Percentiles rank a stretch among this genome's conserved stretches.
Evolutionary conservation across 768 basidiomycete species (phyloP).

Genomic region (Amanita brunnescens): DNA sequence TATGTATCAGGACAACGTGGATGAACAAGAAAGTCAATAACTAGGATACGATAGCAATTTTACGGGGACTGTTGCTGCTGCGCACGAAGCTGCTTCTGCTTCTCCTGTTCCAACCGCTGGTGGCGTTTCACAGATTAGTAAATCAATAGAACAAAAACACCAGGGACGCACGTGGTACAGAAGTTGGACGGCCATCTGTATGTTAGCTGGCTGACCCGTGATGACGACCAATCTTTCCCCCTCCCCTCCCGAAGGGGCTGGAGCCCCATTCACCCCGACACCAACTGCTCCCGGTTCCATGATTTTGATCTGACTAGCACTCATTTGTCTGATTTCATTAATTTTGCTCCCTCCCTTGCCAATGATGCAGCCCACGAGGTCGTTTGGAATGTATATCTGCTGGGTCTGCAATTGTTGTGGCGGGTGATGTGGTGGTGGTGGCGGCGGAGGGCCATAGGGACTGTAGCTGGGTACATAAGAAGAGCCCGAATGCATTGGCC

Average conservation of each 20-base stretch:
- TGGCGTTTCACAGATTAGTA: background rate
- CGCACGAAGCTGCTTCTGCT: conserved; percentile 67
- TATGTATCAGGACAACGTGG: conserved; percentile 9
- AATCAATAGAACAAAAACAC: conserved; percentile 15
- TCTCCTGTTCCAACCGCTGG: conserved; percentile 82
- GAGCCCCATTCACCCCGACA: conserved; percentile 58
- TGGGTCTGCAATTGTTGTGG: conserved; percentile 84
- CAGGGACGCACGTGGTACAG: conserved; percentile 61
- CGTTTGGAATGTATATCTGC: conserved; percentile 97
- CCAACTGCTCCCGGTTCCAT: conserved; percentile 91
- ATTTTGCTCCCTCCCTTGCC: conserved; percentile 98
- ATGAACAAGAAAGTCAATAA: background rate
- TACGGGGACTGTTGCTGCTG: conserved; percentile 15
- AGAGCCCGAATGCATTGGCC: conserved; percentile 46
- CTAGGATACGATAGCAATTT: background rate
- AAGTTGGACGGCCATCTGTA: conserved; percentile 92
- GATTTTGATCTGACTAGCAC: conserved; percentile 94
- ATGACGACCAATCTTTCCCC: conserved; percentile 93
- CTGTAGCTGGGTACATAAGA: conserved; percentile 68
- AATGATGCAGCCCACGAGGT: conserved; percentile 94
- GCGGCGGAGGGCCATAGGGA: conserved; percentile 26
- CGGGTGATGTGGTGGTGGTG: conserved; percentile 39
- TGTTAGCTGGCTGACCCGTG: conserved; percentile 89
- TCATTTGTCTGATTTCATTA: conserved; percentile 95
- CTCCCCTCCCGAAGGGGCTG: conserved; percentile 65